phyloP scores from a whole-genome alignment of 1,139 yeast species.

The Geotrichum bryndzae region DNA sequence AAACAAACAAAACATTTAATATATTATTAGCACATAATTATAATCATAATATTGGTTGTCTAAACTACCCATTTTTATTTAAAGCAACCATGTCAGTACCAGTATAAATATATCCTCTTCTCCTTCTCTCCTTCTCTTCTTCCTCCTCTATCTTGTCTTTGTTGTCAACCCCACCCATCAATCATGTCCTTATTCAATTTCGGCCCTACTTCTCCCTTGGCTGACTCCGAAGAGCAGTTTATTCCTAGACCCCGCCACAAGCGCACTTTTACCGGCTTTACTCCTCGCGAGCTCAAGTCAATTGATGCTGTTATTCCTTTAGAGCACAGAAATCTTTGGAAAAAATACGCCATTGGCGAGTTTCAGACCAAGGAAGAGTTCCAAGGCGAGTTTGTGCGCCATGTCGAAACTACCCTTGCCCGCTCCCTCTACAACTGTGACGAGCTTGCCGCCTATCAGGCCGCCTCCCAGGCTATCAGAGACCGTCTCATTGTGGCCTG shows the following conservation, averaged over 20 bases:
- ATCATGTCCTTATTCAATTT: slow-evolving; percentile 6
- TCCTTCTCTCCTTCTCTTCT: background rate
- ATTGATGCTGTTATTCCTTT: slow-evolving; percentile 79
- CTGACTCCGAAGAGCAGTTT: slow-evolving; percentile 10
- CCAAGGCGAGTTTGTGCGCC: slow-evolving; percentile 66
- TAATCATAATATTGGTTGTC: background rate
- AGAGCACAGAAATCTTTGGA: slow-evolving; percentile 71
- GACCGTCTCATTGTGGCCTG: slow-evolving; percentile 80
- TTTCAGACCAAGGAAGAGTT: slow-evolving; percentile 54
- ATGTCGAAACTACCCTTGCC: slow-evolving; percentile 85
- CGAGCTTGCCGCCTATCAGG: slow-evolving; percentile 86
- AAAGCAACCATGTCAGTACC: background rate
- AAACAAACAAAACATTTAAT: background rate
- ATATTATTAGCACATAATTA: too few species aligned
- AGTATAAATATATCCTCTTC: background rate
- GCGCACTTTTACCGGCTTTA: slow-evolving; percentile 82
- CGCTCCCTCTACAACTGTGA: slow-evolving; percentile 90
- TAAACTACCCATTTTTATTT: background rate
- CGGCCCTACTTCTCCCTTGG: slow-evolving; percentile 4
- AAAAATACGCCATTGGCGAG: slow-evolving; percentile 51
- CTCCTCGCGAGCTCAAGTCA: slow-evolving; percentile 81
- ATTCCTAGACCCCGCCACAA: slow-evolving; percentile 27
- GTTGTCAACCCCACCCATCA: background rate
- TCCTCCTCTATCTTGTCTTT: background rate
- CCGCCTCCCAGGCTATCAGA: slow-evolving; percentile 71